Base-by-base conservation (phyloP, 2,329 filamentous ascomycete genomes). In the Shiraia sp. region DNA sequence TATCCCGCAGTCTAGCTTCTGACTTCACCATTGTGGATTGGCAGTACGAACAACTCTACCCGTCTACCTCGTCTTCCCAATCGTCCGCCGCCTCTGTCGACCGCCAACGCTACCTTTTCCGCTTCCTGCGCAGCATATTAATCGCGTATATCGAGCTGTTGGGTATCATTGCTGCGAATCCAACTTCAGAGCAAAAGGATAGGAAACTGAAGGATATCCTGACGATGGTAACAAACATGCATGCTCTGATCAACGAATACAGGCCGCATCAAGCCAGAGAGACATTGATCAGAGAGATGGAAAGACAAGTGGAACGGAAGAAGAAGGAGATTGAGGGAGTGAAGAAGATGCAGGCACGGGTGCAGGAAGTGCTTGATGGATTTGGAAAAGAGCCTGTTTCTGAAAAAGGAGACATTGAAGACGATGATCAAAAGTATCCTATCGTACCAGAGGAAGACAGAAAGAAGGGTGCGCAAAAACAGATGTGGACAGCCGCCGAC, bases 211-310 rank as follows among this genome's bases (percentile, higher is more conserved):
- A 82, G 31, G 87, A 97, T 66, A 72, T 99, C 23, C 80, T 87
- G 58, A 90, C 86, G 12, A 74, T 97, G 19, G 86, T 95, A 50
- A 85, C 92, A 68, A 97, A 97, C 68, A 87, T 95, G 61, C 90
- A 96, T 70, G 89, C 95, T 61, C 79, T 96, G 39, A 83, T 97
- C 53, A 99, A 99, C 68, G 86, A 95, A 68, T 97, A 96, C 71
- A 81, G 92, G 23, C 91, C 91, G 8, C 91, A 96, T 66, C 92
- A 97, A 72, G 90, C 91, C 16, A 76, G 92, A 31, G 91, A 96
- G 73, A 90, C 86, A 19, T 75, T 95, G 43, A 95, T 96, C 23
- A 72, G 86, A 53, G 81, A 92, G 75, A 90, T 96, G 87, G 88
- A 96, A 70, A 85, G 87, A 53, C 87, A 92, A 60, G 72, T 96